Conservation (phyloP, 495 filamentous ascomycete species). For the Neurospora pannonica region DNA sequence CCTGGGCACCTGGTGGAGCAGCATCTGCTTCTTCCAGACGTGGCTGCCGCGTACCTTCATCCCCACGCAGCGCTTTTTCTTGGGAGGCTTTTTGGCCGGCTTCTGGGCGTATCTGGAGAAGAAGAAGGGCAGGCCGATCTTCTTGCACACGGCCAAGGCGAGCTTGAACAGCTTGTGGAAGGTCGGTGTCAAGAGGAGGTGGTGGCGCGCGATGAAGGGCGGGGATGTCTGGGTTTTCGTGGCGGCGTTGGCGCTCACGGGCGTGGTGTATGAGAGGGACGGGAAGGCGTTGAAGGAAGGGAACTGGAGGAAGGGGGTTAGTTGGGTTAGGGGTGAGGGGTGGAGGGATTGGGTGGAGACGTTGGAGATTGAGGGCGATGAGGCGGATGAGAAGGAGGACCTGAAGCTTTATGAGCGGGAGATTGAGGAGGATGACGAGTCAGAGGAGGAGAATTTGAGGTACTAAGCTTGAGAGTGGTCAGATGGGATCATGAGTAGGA, state of each 20-base stretch:
- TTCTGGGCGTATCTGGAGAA: conserved; percentile 68
- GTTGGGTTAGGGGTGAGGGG: conserved; percentile 57
- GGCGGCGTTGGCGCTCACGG: conserved; percentile 63
- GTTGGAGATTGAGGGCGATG: conserved; percentile 22
- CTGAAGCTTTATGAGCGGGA: background rate
- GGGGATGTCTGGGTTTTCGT: conserved; percentile 82
- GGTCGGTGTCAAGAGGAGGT: conserved; percentile 73
- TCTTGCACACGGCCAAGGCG: conserved; percentile 61
- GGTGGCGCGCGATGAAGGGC: conserved; percentile 69
- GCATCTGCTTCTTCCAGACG: conserved; percentile 76
- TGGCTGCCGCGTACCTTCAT: conserved; percentile 64
- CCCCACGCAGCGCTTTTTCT: conserved; percentile 76
- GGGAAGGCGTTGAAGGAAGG: conserved; percentile 57
- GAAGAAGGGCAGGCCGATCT: conserved; percentile 49
- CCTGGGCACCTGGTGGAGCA: conserved; percentile 74
- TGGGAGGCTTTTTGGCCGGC: conserved; percentile 77
- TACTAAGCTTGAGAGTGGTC: background rate
- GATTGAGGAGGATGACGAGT: conserved; percentile 1
- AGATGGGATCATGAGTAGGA: background rate
- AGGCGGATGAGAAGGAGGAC: conserved; percentile 20
- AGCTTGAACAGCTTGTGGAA: conserved; percentile 82
- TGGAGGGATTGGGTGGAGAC: conserved; percentile 38
- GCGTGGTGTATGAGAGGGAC: conserved; percentile 65
- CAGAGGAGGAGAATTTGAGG: background rate
- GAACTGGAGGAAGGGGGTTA: conserved; percentile 60